A percentile compares a stretch with the other conserved stretches of the same genome.
Evolutionary conservation across 257 asterid species (phyloP).

Genomic region (Euphrasia confusa): DNA sequence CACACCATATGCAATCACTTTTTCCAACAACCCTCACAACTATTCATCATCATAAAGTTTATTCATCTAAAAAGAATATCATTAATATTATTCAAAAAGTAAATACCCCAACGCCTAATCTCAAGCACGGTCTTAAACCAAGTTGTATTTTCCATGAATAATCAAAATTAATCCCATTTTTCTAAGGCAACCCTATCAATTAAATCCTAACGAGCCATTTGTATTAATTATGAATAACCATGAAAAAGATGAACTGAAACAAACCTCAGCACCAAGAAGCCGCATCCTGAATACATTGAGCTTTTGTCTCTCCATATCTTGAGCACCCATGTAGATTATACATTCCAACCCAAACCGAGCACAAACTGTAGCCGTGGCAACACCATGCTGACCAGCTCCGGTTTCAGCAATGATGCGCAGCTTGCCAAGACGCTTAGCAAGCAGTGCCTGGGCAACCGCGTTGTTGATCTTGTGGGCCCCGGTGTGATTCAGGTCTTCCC

Average conservation of each 20-base stretch:
- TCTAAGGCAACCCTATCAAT: no score
- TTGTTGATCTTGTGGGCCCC: slow-evolving; percentile 97
- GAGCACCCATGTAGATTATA: slow-evolving; percentile 90
- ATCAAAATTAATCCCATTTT: no score
- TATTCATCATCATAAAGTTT: no score
- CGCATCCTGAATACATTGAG: slow-evolving; percentile 91
- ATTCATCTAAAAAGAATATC: no score
- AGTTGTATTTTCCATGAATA: no score
- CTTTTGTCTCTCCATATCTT: slow-evolving; percentile 95
- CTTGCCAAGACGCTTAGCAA: slow-evolving; percentile 88
- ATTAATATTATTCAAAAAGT: no score
- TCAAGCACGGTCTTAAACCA: no score
- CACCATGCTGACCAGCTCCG: slow-evolving; percentile 99
- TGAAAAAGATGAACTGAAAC: slow-evolving; percentile 24
- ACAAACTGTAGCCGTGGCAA: slow-evolving; percentile 94
- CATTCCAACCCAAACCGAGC: slow-evolving; percentile 90
- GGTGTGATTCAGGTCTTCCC: slow-evolving; percentile 95
- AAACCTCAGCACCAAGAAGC: slow-evolving; percentile 96
- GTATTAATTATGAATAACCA: slow-evolving; percentile 1
- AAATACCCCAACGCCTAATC: no score
- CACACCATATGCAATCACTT: no score
- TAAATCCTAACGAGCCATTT: no score
- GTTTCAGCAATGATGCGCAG: slow-evolving; percentile 89
- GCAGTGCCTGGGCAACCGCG: slow-evolving; percentile 86
- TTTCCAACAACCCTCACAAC: no score